Percentiles rank a stretch among this genome's conserved stretches.
These are phyloP conservation scores for Phytophthora rubi DNA, from an alignment of 352 stramenopile genomes.

Conservation along the genomic window DNA sequence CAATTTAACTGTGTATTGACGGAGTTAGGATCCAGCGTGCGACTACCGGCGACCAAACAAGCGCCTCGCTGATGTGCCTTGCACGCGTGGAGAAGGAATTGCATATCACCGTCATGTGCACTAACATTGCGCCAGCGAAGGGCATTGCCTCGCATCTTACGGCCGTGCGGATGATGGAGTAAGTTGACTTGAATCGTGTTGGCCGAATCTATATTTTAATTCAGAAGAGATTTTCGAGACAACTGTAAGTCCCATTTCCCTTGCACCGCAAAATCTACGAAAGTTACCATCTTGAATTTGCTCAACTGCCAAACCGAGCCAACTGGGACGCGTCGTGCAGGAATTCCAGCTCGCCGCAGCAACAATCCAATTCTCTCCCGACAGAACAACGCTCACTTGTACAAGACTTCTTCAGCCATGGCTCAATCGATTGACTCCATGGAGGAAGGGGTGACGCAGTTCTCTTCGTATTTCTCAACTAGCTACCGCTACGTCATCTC, in stretches of 20 bases:
- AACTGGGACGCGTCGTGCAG: neutral
- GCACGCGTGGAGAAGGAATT: neutral
- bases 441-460: neutral
- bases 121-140: too few species aligned
- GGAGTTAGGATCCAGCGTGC: neutral
- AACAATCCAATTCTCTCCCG: neutral
- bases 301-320: too few species aligned
- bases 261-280: too few species aligned
- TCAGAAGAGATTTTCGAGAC: too few species aligned
- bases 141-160: too few species aligned
- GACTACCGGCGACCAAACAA: neutral
- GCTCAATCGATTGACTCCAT: neutral
- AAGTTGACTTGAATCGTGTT: too few species aligned
- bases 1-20: neutral
- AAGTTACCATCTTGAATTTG: too few species aligned
- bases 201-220: too few species aligned
- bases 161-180: too few species aligned
- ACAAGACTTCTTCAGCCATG: neutral
- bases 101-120: neutral
- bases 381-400: neutral
- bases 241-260: too few species aligned
- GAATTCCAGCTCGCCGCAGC: neutral
- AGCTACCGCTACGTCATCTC: neutral
- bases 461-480: neutral
- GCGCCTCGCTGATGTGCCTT: neutral